These are phyloP conservation scores for Neurospora sp. DNA, from an alignment of 2,329 filamentous ascomycete genomes.

Conservation along the genomic window DNA sequence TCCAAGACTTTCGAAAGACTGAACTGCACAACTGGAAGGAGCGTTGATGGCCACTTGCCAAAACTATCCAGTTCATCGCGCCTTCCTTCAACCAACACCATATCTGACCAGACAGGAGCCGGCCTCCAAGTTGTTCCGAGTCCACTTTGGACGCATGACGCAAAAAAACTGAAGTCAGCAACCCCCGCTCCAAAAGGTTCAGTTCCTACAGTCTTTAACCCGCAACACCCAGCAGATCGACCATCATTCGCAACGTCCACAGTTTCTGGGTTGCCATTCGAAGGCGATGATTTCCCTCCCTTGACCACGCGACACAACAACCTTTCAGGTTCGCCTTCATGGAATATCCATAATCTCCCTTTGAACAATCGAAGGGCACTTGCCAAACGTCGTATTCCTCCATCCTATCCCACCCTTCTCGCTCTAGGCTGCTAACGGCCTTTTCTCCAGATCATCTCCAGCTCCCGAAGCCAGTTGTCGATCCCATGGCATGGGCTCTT, in stretches of 20 bases:
- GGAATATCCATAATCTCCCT: background rate
- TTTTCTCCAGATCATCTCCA: background rate
- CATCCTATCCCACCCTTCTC: background rate
- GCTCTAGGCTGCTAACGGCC: background rate
- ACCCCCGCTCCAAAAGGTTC: background rate
- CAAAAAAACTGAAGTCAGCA: background rate
- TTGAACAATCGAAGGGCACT: background rate
- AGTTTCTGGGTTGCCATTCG: background rate
- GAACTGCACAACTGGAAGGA: background rate
- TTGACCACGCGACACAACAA: background rate
- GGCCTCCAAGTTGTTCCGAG: background rate
- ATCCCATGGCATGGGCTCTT: background rate
- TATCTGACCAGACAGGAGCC: background rate
- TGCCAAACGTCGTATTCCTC: background rate
- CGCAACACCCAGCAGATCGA: background rate
- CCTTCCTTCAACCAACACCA: background rate
- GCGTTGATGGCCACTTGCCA: background rate
- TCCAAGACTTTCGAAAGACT: background rate
- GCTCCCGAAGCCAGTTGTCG: background rate
- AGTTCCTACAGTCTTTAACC: background rate
- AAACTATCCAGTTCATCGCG: background rate
- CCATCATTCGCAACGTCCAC: background rate
- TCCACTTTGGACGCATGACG: background rate
- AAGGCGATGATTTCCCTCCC: background rate
- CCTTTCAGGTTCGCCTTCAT: background rate